Base-by-base conservation (phyloP, 2,329 filamentous ascomycete species). In the Onygenales sp. region DNA sequence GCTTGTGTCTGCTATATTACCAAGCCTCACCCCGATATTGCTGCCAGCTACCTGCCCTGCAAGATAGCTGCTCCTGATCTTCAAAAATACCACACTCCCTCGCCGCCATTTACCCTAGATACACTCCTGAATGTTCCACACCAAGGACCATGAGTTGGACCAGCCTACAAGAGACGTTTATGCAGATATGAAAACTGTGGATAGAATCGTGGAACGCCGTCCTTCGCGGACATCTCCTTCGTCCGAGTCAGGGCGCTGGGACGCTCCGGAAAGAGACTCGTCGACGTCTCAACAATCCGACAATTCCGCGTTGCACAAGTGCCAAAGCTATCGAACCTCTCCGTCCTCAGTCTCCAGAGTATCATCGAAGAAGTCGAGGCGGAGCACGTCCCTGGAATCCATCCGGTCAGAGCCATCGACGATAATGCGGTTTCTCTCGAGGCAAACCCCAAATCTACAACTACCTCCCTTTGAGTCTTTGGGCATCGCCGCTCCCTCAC, bases 401-500 rank as follows among this genome's bases (percentile, higher is more conserved):
- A 52, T 53, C 5, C 54, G 48, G 21, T 64, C 66, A 17, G 66
- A 63, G 56, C 65, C 66, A 2, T 69, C 69, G 4, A 55, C 64
- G 8, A 63, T 68, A 35, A 68, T 68, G 43, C 67, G 67, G 7
- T 67, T 69, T 38, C 57, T 70, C 1, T 65, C 69, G 41, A 69
- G 65, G 52, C 64, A 64, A 49, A 70, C 60, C 55, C 62, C 61
- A 5, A 62, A 66, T 36, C 65, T 81, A 42, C 75, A 78, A 51
- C 70, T 81, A 13, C 78, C 78, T 5, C 77, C 77, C 2, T 80
- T 81, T 60, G 72, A 80, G 53, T 66, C 71, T 14, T 68, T 80
- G 49, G 76, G 76, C 36, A 78, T 78, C 54, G 71, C 72, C 51
- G 68, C 70, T 49, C 73, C 75, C 45, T 58, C 64, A 6, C 21